Conservation (phyloP, 1,284 basidiomycete species). For the Trichosporon asahii region DNA sequence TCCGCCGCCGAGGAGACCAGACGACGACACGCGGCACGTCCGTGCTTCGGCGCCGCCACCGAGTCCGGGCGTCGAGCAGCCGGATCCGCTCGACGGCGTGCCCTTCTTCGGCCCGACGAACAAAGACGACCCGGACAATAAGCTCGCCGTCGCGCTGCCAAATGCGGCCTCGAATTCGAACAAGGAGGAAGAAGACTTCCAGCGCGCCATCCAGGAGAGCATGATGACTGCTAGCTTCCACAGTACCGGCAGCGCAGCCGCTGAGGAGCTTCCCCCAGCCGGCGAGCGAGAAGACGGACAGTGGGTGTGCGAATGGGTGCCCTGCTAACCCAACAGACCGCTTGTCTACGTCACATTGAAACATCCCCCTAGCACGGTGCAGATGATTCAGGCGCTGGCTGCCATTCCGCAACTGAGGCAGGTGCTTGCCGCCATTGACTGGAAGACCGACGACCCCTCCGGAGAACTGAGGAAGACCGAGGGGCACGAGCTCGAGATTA, state of each 20-base stretch:
- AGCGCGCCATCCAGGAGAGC: slow-evolving; percentile 45
- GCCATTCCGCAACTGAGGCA: slow-evolving; percentile 42
- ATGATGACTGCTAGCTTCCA: slow-evolving; percentile 49
- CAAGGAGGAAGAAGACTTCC: slow-evolving; percentile 44
- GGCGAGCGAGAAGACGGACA: slow-evolving; percentile 27
- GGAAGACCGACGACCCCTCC: background rate
- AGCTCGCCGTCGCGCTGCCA: slow-evolving; percentile 29
- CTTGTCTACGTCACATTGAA: slow-evolving; percentile 13
- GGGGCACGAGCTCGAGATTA: background rate
- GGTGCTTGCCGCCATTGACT: slow-evolving; percentile 13
- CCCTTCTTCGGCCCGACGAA: slow-evolving; percentile 42
- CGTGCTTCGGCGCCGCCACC: slow-evolving; percentile 44
- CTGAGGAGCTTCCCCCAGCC: slow-evolving; percentile 23
- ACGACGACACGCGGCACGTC: slow-evolving; percentile 36
- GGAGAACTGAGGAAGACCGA: background rate
- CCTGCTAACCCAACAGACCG: slow-evolving; percentile 16
- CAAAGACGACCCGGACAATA: slow-evolving; percentile 38
- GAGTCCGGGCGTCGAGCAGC: slow-evolving; percentile 25
- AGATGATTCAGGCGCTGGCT: slow-evolving; percentile 40
- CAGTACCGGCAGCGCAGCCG: slow-evolving; percentile 24
- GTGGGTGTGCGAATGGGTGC: slow-evolving; percentile 25
- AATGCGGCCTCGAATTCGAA: slow-evolving; percentile 12
- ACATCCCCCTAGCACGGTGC: slow-evolving; percentile 32
- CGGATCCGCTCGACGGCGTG: slow-evolving; percentile 12
- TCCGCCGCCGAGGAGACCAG: slow-evolving; percentile 38